Percentiles rank a stretch among this genome's conserved stretches.
Evolutionary conservation across 306 rosid species (phyloP).

Genomic region (Dryas alaskensis): DNA sequence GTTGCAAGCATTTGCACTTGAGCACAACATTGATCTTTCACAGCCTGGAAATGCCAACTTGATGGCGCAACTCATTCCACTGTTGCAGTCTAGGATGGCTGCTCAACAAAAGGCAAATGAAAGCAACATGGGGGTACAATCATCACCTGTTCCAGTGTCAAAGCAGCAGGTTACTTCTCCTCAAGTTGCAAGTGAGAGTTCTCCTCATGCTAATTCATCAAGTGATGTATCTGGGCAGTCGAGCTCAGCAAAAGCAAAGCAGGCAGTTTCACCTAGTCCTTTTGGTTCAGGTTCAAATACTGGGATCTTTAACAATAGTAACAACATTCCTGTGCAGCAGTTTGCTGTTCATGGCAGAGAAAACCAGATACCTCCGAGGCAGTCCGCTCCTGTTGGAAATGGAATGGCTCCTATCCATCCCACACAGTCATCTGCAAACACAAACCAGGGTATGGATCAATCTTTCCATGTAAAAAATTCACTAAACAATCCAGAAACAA

Average conservation of each 20-base stretch:
- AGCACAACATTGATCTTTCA: slow-evolving; percentile 74
- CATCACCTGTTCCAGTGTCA: slow-evolving; percentile 58
- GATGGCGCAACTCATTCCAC: slow-evolving; percentile 67
- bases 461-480: slow-evolving; percentile 47
- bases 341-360: slow-evolving; percentile 77
- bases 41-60: slow-evolving; percentile 69
- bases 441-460: slow-evolving; percentile 52
- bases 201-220: slow-evolving; percentile 72
- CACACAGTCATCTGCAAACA: slow-evolving; percentile 52
- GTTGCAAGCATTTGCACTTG: slow-evolving; percentile 81
- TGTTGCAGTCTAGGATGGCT: slow-evolving; percentile 70
- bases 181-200: slow-evolving; percentile 58
- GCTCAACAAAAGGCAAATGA: slow-evolving; percentile 66
- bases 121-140: slow-evolving; percentile 54
- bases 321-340: slow-evolving; percentile 50
- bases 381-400: slow-evolving; percentile 49
- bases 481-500: slow-evolving; percentile 48
- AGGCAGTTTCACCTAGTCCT: slow-evolving; percentile 58
- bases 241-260: slow-evolving; percentile 66
- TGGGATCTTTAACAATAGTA: slow-evolving; percentile 47
- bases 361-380: slow-evolving; percentile 60
- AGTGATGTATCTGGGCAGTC: slow-evolving; percentile 69
- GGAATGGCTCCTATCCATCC: slow-evolving; percentile 69
- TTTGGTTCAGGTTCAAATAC: slow-evolving; percentile 48
- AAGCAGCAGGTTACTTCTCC: slow-evolving; percentile 78